Base-by-base conservation (phyloP, 805 yeast species). In the Myxozyma nipponensis region DNA sequence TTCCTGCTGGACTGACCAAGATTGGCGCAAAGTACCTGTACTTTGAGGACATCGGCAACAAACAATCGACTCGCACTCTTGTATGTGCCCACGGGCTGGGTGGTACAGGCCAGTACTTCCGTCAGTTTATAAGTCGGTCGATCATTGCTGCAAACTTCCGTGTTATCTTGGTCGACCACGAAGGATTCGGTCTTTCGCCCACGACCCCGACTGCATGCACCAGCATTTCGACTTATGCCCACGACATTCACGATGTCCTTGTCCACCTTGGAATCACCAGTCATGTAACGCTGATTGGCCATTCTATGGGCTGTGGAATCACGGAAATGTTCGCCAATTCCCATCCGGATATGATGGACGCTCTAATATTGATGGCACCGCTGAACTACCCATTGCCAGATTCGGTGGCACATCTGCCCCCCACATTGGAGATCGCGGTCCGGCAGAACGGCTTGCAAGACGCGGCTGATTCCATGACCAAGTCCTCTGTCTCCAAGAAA, bases 301-400 rank as follows among this genome's bases (percentile, higher is more conserved):
- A 40, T 19, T 50, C 55, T 2, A 50, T 50, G 55, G 55, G 55
- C 23, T 50, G 55, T 21, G 51, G 51, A 3, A 26, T 50, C 3
- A 32, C 38, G n/a, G 47, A 46, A 25, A 32, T 25, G 15, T 47
- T 50, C 18, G 51, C 47, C 1, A 22, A 42, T 13, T 23, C 25
- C 9, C 45, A 47, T 26, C 51, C 55, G 3, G 55, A 50, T 1
- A 21, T 42, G 6, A 42, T 47, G 6, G 36, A 25, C 15, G 49
- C 42, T 24, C 22, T 35, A 23, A 45, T 50, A 17, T 42, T 50
- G 22, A n/a, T 50, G 22, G 46, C 55, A 4, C 55, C 55, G 28
- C 32, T 50, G 19, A 30, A 47, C 34, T 46, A 42, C 24, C 55
- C 55, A 9, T 25, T 39, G 13, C 40, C 48, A 6, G 10, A 39